Evolutionary conservation across 768 basidiomycete species (phyloP).

Genomic region (Pisolithus microcarpus): DNA sequence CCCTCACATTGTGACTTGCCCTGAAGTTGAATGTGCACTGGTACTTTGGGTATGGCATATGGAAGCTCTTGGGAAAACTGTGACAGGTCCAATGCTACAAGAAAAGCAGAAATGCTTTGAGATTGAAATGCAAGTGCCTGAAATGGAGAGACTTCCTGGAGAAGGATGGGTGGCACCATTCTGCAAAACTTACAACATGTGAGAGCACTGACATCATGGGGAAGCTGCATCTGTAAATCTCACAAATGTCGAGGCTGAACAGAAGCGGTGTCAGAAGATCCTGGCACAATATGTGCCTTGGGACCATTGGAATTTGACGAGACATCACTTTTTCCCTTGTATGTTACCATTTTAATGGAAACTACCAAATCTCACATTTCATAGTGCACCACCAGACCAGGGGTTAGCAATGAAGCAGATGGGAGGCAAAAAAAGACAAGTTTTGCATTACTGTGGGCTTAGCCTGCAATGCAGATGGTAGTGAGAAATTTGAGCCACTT

Average conservation of each 20-base stretch:
- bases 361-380: too few relatives aligned
- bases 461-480: too few relatives aligned
- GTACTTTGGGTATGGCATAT: too few relatives aligned
- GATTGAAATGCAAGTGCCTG: constrained; percentile 20
- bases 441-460: too few relatives aligned
- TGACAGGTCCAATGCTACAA: too few relatives aligned
- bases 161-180: constrained; percentile 2
- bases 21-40: too few relatives aligned
- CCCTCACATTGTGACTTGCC: too few relatives aligned
- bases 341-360: constrained; percentile 24
- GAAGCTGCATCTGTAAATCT: constrained; percentile 23
- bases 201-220: constrained; percentile 13
- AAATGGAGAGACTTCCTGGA: constrained; percentile 11
- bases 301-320: constrained; percentile 20
- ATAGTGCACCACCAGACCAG: too few relatives aligned
- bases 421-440: too few relatives aligned
- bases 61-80: too few relatives aligned
- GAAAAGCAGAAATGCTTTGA: constrained; percentile 15
- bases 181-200: constrained; percentile 1
- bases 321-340: constrained; percentile 27
- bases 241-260: constrained; percentile 20
- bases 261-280: constrained; percentile 10
- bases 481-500: too few relatives aligned
- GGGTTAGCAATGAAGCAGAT: too few relatives aligned
- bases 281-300: constrained; percentile 12